These are phyloP conservation scores for Gentiana dahurica DNA, from an alignment of 257 asterid genomes.

Conservation along the genomic window DNA sequence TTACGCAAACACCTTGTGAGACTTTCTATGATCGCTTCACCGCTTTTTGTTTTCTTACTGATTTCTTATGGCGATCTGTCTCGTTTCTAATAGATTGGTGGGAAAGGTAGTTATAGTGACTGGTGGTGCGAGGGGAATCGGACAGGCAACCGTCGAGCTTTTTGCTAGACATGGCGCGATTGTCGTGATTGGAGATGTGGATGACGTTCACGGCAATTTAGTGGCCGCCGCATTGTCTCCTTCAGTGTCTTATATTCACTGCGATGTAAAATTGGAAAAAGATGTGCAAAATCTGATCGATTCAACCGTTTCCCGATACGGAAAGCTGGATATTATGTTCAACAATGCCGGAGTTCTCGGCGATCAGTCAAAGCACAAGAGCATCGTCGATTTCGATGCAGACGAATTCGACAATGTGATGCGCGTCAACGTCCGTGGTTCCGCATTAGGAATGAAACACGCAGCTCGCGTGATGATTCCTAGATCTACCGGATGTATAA, in stretches of 20 bases:
- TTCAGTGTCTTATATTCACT: conserved; percentile 33
- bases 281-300: conserved; percentile 34
- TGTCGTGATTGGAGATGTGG: conserved; percentile 61
- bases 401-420: conserved; percentile 55
- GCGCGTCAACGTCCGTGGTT: conserved; percentile 63
- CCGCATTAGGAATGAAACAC: conserved; percentile 73
- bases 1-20: no score
- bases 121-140: conserved; percentile 83
- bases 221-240: conserved; percentile 31
- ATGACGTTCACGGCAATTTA: conserved; percentile 38
- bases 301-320: conserved; percentile 34
- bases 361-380: conserved; percentile 49
- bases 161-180: conserved; percentile 61
- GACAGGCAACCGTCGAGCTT: conserved; percentile 64
- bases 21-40: not conserved
- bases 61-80: not conserved
- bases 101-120: conserved; percentile 68
- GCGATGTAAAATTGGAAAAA: conserved; percentile 59
- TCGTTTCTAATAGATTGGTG: conserved; percentile 34
- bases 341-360: conserved; percentile 85
- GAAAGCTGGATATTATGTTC: conserved; percentile 50
- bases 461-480: conserved; percentile 72
- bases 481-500: conserved; percentile 39
- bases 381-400: conserved; percentile 56
- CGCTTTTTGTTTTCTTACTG: not conserved